Conservation (phyloP, 176 grass and related monocot species). For the Tuctoria greenei region DNA sequence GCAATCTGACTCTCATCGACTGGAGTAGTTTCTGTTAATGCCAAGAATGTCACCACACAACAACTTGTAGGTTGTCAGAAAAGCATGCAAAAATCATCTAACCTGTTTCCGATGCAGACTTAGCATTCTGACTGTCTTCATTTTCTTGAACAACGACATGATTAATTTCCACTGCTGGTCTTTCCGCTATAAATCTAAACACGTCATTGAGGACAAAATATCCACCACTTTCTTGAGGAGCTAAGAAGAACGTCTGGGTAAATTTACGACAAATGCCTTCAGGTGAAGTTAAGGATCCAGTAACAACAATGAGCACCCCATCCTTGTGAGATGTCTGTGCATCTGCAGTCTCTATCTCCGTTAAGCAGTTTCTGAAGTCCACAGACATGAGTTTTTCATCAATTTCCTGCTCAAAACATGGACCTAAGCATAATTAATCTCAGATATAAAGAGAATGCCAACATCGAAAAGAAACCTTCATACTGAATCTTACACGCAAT, state of each 20-base stretch:
- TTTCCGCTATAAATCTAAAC: slow-evolving; percentile 69
- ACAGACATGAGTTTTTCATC: slow-evolving; percentile 73
- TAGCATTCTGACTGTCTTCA: slow-evolving; percentile 42
- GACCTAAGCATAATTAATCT: background rate
- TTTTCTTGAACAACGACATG: slow-evolving; percentile 44
- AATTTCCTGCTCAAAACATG: slow-evolving; percentile 54
- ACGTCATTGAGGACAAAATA: slow-evolving; percentile 94
- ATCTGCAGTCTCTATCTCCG: slow-evolving; percentile 87
- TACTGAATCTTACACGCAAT: slow-evolving; percentile 50
- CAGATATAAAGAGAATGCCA: background rate
- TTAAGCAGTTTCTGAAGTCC: slow-evolving; percentile 76
- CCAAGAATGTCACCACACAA: background rate
- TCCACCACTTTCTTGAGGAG: slow-evolving; percentile 85
- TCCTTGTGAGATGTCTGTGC: slow-evolving; percentile 67
- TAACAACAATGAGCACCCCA: slow-evolving; percentile 84
- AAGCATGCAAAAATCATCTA: background rate
- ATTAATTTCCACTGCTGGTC: slow-evolving; percentile 28
- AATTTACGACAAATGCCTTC: slow-evolving; percentile 62
- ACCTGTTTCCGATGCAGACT: slow-evolving; percentile 32
- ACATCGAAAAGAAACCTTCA: background rate
- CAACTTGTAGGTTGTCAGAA: background rate
- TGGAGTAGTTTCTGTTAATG: slow-evolving; percentile 42
- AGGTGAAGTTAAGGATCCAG: slow-evolving; percentile 63
- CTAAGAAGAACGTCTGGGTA: slow-evolving; percentile 87
- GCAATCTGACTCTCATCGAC: background rate